These are phyloP conservation scores for Pterula multifida DNA, from an alignment of 1,284 basidiomycete genomes.

Conservation along the genomic window DNA sequence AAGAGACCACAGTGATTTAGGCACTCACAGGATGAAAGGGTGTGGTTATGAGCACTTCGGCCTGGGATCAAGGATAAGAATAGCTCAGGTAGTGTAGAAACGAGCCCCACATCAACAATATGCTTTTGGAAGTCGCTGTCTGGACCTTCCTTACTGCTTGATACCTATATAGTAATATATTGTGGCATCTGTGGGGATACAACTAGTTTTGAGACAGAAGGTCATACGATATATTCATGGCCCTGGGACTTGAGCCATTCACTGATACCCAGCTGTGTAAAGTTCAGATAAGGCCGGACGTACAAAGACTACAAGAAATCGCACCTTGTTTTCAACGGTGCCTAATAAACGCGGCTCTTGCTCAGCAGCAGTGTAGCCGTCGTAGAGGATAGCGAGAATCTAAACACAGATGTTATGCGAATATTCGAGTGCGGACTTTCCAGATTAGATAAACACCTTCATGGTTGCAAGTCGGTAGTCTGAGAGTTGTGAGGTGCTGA, in stretches of 20 bases:
- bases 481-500: not conserved
- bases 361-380: slow-evolving; percentile 60
- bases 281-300: slow-evolving; percentile 4
- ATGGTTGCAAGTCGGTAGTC: slow-evolving; percentile 13
- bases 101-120: slow-evolving; percentile 57
- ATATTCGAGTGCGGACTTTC: not conserved
- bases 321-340: slow-evolving; percentile 79
- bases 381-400: slow-evolving; percentile 78
- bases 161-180: slow-evolving; percentile 44
- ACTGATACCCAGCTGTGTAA: slow-evolving; percentile 60
- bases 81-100: not conserved
- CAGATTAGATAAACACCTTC: slow-evolving; percentile 19
- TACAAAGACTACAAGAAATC: slow-evolving; percentile 4
- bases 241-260: slow-evolving; percentile 67
- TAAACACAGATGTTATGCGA: slow-evolving; percentile 17
- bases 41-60: slow-evolving; percentile 77
- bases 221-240: slow-evolving; percentile 60
- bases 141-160: slow-evolving; percentile 81
- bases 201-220: not conserved
- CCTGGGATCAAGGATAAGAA: slow-evolving; percentile 23
- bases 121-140: slow-evolving; percentile 84
- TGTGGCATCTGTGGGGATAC: too few relatives aligned
- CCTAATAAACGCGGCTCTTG: slow-evolving; percentile 82
- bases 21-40: slow-evolving; percentile 65
- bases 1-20: not conserved